A percentile compares a stretch with the other conserved stretches of the same genome.
Evolutionary conservation across 176 grass and related monocot species (phyloP).

Genomic region (Aegilops umbellulata): DNA sequence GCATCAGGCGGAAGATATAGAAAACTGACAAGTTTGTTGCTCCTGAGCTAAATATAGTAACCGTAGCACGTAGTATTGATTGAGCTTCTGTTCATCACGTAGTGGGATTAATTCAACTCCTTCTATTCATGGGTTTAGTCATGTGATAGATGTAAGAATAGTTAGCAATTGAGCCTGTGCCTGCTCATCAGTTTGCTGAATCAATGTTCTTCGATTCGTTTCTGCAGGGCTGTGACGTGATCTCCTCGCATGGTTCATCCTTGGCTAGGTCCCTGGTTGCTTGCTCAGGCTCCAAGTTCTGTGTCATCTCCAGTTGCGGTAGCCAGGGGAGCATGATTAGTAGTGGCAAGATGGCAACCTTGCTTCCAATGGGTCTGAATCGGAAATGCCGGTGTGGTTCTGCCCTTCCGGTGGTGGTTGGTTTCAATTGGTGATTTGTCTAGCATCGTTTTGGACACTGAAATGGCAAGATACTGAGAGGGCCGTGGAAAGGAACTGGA

Average conservation of each 20-base stretch:
- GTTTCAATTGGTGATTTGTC: slow-evolving; percentile 26
- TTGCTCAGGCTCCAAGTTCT: slow-evolving; percentile 41
- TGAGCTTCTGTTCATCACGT: neutral
- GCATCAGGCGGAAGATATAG: slow-evolving; percentile 9
- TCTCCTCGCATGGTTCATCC: slow-evolving; percentile 34
- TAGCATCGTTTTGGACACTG: neutral
- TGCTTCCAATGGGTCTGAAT: slow-evolving; percentile 24
- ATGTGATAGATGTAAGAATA: neutral
- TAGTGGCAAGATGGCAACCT: slow-evolving; percentile 26
- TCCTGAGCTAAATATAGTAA: slow-evolving; percentile 23
- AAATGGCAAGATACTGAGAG: slow-evolving; percentile 17
- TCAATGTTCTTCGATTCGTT: slow-evolving; percentile 26
- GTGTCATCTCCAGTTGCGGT: slow-evolving; percentile 35
- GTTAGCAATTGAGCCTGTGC: neutral
- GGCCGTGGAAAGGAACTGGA: neutral
- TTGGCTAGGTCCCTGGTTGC: slow-evolving; percentile 35
- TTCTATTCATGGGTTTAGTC: neutral
- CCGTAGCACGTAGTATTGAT: neutral
- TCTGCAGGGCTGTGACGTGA: slow-evolving; percentile 38
- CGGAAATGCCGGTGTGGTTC: neutral
- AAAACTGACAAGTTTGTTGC: neutral
- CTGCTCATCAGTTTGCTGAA: neutral
- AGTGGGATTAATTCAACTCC: neutral
- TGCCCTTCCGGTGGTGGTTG: neutral
- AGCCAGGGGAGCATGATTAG: slow-evolving; percentile 14